These are phyloP conservation scores for Heimioporus sp. DNA, from an alignment of 768 basidiomycete species.

Conservation along the genomic window DNA sequence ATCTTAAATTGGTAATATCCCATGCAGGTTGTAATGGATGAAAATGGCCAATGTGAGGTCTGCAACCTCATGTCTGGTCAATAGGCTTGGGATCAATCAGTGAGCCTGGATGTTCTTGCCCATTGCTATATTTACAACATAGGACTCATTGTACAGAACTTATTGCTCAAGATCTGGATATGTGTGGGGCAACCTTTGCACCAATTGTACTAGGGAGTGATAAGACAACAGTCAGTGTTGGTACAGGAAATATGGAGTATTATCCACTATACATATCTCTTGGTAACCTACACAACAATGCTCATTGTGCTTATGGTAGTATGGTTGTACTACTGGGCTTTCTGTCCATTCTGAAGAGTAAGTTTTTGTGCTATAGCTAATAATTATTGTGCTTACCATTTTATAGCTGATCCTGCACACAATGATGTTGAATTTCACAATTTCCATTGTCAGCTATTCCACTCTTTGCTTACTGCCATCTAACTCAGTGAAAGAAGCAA, in stretches of 20 bases:
- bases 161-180: conserved; percentile 16
- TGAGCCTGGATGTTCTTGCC: conserved; percentile 1
- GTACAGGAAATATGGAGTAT: conserved; percentile 13
- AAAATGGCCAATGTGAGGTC: neutral
- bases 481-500: too few species aligned
- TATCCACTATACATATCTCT: conserved; percentile 15
- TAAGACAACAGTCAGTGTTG: conserved; percentile 15
- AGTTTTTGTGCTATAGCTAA: too few species aligned
- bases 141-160: conserved; percentile 8
- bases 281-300: conserved; percentile 15
- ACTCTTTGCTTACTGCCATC: neutral
- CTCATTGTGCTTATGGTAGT: conserved; percentile 1
- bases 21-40: neutral
- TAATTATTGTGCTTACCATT: neutral
- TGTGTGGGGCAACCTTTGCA: conserved; percentile 11
- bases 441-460: too few species aligned
- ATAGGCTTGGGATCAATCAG: conserved; percentile 9
- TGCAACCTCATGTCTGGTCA: conserved; percentile 9
- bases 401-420: neutral
- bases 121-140: too few species aligned
- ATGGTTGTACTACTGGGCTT: conserved; percentile 2
- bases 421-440: too few species aligned
- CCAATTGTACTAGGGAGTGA: conserved; percentile 18
- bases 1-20: too few species aligned
- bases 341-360: too few species aligned